A percentile compares a stretch with the other conserved stretches of the same genome.
phyloP scores from a whole-genome alignment of 805 yeast species.

The Candida ovalis region DNA sequence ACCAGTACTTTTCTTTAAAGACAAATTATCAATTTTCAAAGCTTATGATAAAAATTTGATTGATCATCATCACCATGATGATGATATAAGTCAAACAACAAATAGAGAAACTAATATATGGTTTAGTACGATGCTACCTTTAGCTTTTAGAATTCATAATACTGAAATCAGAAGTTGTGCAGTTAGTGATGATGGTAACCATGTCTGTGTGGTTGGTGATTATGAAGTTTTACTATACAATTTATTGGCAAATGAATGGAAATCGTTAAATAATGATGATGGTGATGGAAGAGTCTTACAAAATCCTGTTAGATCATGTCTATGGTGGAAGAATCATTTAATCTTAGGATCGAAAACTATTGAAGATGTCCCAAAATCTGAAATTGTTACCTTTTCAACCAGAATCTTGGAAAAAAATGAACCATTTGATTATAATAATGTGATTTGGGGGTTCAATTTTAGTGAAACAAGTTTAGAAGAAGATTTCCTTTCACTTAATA shows the following conservation, averaged over 20 bases:
- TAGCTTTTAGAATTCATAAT: conserved; percentile 40
- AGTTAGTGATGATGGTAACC: conserved; percentile 45
- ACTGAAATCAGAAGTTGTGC: conserved; percentile 39
- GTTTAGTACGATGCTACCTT: conserved; percentile 44
- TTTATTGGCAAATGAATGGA: conserved; percentile 42
- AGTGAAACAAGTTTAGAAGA: conserved; percentile 26
- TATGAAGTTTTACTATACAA: conserved; percentile 43
- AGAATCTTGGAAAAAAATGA: conserved; percentile 20
- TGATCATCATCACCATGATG: conserved; percentile 33
- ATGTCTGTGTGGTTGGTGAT: conserved; percentile 47
- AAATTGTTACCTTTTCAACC: conserved; percentile 27
- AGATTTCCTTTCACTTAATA: conserved; percentile 26
- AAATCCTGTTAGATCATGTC: conserved; percentile 34
- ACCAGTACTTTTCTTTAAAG: conserved; percentile 40
- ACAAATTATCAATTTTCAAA: conserved; percentile 40
- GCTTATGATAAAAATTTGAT: conserved; percentile 42
- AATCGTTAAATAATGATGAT: conserved; percentile 34
- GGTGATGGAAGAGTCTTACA: conserved; percentile 22
- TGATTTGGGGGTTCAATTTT: conserved; percentile 34
- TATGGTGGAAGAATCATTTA: conserved; percentile 33
- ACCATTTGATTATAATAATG: conserved; percentile 24
- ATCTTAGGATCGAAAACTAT: conserved; percentile 26
- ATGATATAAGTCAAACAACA: conserved; percentile 14
- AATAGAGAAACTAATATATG: conserved; percentile 41
- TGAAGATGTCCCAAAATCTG: conserved; percentile 25